These are phyloP conservation scores for Trametes cubensis DNA, from an alignment of 768 basidiomycete species.

Conservation along the genomic window DNA sequence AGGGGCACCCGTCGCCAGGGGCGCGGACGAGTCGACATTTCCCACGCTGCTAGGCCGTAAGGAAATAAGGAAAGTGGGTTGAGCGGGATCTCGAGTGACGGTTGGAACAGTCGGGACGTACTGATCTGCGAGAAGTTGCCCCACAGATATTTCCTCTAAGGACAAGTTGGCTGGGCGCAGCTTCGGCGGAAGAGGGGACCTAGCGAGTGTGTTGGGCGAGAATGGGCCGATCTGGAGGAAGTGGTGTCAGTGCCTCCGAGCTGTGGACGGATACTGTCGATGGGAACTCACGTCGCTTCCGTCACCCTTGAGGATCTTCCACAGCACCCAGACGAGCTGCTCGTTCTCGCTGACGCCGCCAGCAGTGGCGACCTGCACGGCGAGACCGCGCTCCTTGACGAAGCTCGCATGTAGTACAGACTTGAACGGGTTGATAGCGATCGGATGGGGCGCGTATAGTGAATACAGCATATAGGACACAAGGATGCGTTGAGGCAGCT, in stretches of 20 bases:
- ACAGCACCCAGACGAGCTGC: constrained; percentile 83
- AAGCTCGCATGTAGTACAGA: constrained; percentile 70
- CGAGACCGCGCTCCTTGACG: constrained; percentile 65
- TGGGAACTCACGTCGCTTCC: constrained; percentile 69
- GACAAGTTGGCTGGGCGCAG: constrained; percentile 71
- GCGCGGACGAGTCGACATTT: not conserved
- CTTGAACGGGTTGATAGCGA: constrained; percentile 81
- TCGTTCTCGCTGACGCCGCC: constrained; percentile 62
- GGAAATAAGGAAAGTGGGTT: not conserved
- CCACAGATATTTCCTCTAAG: constrained; percentile 56
- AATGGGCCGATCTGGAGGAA: constrained; percentile 71
- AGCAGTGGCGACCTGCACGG: constrained; percentile 50
- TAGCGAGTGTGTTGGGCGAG: constrained; percentile 72
- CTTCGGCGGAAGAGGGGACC: constrained; percentile 75
- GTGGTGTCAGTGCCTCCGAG: not conserved
- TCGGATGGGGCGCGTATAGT: constrained; percentile 78
- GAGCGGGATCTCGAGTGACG: too few species aligned
- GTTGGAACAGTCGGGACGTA: constrained; percentile 12
- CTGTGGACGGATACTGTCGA: constrained; percentile 16
- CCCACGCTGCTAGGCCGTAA: not conserved
- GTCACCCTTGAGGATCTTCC: constrained; percentile 85
- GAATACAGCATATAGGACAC: constrained; percentile 81
- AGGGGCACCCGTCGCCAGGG: constrained; percentile 15
- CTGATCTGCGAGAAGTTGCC: constrained; percentile 23
- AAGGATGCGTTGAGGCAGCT: constrained; percentile 76